Evolutionary conservation across 2,329 filamentous ascomycete genomes (phyloP).

Genomic region (Diaporthe citriasiana): DNA sequence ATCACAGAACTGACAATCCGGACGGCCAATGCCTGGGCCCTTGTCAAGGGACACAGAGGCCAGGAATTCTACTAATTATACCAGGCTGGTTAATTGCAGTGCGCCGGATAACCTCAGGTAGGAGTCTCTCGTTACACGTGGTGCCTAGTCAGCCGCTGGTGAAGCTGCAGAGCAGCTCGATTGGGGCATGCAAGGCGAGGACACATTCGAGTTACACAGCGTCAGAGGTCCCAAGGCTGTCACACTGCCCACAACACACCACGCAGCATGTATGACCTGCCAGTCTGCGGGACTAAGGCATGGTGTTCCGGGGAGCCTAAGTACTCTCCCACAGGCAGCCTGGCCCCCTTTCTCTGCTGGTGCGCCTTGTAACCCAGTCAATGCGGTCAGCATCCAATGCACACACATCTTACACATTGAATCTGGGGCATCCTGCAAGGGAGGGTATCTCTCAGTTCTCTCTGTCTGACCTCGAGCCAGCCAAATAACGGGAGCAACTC

Average conservation of each 20-base stretch:
- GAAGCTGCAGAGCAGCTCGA: background rate
- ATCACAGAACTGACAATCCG: background rate
- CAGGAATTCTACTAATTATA: background rate
- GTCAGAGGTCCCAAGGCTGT: conserved; percentile 3
- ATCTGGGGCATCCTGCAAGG: conserved; percentile 20
- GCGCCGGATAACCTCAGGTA: background rate
- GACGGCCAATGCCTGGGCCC: background rate
- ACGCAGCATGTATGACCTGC: background rate
- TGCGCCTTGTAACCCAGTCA: background rate
- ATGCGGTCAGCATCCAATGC: conserved; percentile 23
- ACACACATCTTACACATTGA: conserved; percentile 7
- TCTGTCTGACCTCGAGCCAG: background rate
- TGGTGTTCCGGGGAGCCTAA: background rate
- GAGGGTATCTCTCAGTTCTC: background rate
- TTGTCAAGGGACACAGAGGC: background rate
- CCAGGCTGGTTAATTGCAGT: background rate
- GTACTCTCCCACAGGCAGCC: background rate
- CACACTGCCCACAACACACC: background rate
- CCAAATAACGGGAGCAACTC: background rate
- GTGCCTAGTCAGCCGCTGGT: background rate
- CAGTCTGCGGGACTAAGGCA: background rate
- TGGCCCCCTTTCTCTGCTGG: background rate
- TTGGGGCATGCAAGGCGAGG: background rate
- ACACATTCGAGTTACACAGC: background rate
- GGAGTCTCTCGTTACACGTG: background rate